Percentiles rank a stretch among this genome's conserved stretches.
Evolutionary conservation across 805 yeast species (phyloP).

Genomic region (Starmerella cellae): DNA sequence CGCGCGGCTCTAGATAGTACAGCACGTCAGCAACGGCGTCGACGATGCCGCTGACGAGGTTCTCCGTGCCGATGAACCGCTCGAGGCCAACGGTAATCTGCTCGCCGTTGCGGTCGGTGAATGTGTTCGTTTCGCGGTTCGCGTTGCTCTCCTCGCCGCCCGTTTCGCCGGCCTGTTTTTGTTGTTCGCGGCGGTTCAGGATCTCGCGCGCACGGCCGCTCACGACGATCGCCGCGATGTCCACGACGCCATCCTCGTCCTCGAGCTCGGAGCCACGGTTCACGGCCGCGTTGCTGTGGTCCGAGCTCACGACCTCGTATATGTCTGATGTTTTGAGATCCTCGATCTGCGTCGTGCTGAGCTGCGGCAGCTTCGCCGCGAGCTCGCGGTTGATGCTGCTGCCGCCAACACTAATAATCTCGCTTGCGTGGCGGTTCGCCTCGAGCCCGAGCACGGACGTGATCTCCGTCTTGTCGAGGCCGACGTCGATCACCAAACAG

Average conservation of each 20-base stretch:
- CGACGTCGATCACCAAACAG: conserved; percentile 68
- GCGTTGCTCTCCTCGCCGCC: conserved; percentile 36
- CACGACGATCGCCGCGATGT: conserved; percentile 80
- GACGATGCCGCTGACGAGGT: conserved; percentile 44
- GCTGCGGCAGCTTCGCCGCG: conserved; percentile 41
- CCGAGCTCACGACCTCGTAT: conserved; percentile 65
- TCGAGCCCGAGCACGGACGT: conserved; percentile 69
- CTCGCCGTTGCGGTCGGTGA: conserved; percentile 46
- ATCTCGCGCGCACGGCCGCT: conserved; percentile 62
- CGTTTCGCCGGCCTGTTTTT: conserved; percentile 28
- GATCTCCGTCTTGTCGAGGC: conserved; percentile 60
- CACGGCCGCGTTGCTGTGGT: conserved; percentile 39
- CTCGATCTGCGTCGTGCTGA: conserved; percentile 49
- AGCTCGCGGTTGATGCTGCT: conserved; percentile 44
- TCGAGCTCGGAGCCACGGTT: conserved; percentile 24
- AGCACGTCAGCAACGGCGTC: conserved; percentile 41
- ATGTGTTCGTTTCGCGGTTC: conserved; percentile 60
- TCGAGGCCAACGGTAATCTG: conserved; percentile 69
- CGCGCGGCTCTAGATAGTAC: conserved; percentile 47
- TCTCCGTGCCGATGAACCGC: conserved; percentile 67
- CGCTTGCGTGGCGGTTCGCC: conserved; percentile 42
- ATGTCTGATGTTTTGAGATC: conserved; percentile 60
- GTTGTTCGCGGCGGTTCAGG: conserved; percentile 48
- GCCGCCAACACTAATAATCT: conserved; percentile 49
- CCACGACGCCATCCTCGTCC: conserved; percentile 62